Evolutionary conservation across 257 asterid genomes (phyloP), one percentile per base, ranked within the genome.

Genomic region (Salvia splendens): DNA sequence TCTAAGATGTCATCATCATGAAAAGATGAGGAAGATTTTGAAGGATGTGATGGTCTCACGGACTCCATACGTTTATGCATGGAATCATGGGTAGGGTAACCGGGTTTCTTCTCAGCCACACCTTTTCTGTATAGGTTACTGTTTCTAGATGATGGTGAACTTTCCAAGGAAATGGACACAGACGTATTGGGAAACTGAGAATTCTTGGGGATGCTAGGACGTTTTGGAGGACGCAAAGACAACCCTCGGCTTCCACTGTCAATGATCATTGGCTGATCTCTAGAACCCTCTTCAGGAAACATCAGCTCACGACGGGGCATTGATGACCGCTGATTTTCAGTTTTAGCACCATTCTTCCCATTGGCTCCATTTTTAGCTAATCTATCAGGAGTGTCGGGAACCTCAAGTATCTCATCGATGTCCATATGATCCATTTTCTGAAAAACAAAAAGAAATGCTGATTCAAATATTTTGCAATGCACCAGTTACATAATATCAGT

Each of bases 331-430:
- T 45, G 71, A 33, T 62, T 82, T 60, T 69, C 82, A 54, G 63
- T 70, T 24, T 16, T 67, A 20, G n/a, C 63, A 47, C 51, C 60
- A 65, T 51, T 73, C 77, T 71, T 79, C 53, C 63, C 79, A 61
- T 66, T 75, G 59, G 38, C 59, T 58, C 72, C 64, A 52, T 38
- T 77, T 8, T 76, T 65, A 45, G 76, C 65, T 50, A 81, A 75
- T 76, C 89, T 79, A 65, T 84, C 90, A 0, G 97, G 97, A 76
- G 96, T 89, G 70, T 87, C 98, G 2, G 96, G 96, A 74, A 89
- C 82, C 70, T 82, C 95, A 51, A 73, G 33, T 9, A 70, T 32
- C 47, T 68, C 65, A 78, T 84, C 98, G 41, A 76, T 54, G 67
- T 83, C 89, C 87, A 88, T 75, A 11, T 55, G 76, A 77, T 92